Evolutionary conservation across 768 basidiomycete species (phyloP), one percentile per base, ranked within the genome.

Genomic region (Termitomyces sp.): DNA sequence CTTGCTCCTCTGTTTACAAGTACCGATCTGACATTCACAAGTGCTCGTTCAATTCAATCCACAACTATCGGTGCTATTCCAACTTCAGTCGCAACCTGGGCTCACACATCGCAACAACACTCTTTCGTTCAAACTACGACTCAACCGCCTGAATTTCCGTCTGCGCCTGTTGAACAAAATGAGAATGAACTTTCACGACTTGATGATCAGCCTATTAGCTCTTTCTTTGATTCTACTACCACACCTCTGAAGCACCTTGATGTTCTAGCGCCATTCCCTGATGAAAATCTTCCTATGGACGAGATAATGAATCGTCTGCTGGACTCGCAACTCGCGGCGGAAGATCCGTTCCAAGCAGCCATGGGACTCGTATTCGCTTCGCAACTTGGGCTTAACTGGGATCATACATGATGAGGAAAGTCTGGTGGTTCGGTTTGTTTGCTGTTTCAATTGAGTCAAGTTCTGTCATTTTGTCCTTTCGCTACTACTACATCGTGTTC

Each of bases 311-410:
- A 66, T 23, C 64, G 64, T 22, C 59, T 77, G 53, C 60, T 76
- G 7, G 69, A 74, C 53, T 68, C 71, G 32, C 62, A 60, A 11
- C 60, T 78, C 38, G 66, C 63, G 5, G 55, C 52, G 32, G 63
- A 63, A 20, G 74, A 75, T 52, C 73, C 77, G 20, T 79, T 80
- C 56, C 70, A 73, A 53, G 76, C 74, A n/a, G 73, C 79, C 9
- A 79, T 80, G 76, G 76, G 76, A 20, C 63, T 79, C 29, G 70
- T 75, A 6, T 69, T 75, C 44, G 62, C 76, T 53, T 71, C 73
- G 15, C 68, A 69, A 50, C 67, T 74, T 49, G 77, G 77, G 5
- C 57, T 73, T 42, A 16, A 59, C 22, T 74, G 73, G 72, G 58
- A 69, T 31, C 65, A 57, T 48, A 20, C 45, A 38, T 56, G 41